A percentile compares a stretch with the other conserved stretches of the same genome.
These are phyloP conservation scores for Beta lomatogona DNA, from an alignment of 179 eudicot species.

Conservation along the genomic window DNA sequence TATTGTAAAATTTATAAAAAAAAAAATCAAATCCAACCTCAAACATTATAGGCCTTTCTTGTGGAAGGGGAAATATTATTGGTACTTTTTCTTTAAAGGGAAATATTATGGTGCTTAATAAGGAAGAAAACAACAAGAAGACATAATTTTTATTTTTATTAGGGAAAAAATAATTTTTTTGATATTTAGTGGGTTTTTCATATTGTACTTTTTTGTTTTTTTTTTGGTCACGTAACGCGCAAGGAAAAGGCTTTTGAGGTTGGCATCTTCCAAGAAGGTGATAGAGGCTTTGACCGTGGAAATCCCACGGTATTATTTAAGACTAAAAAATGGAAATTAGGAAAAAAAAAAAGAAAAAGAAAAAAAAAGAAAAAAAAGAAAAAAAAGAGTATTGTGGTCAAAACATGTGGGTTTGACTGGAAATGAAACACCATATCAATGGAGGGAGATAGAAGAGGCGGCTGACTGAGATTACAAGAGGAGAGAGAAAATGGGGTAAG, in stretches of 20 bases:
- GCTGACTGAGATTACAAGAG: background rate
- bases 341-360: background rate
- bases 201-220: background rate
- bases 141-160: too few species aligned
- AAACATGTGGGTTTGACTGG: slow-evolving; percentile 41
- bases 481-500: background rate
- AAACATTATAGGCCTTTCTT: too few species aligned
- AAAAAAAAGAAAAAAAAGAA: background rate
- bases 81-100: too few species aligned
- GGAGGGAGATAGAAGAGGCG: too few species aligned
- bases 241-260: slow-evolving; percentile 20
- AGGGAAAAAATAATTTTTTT: background rate
- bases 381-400: slow-evolving; percentile 14
- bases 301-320: background rate
- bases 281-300: slow-evolving; percentile 31
- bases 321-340: background rate
- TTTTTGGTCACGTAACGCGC: slow-evolving; percentile 44
- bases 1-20: too few species aligned
- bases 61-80: too few species aligned
- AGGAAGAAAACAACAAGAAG: too few species aligned
- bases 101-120: too few species aligned
- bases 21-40: too few species aligned
- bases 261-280: slow-evolving; percentile 39
- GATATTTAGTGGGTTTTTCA: background rate
- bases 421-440: background rate